Evolutionary conservation across 805 yeast species (phyloP).

Genomic region (Candida railenensis): DNA sequence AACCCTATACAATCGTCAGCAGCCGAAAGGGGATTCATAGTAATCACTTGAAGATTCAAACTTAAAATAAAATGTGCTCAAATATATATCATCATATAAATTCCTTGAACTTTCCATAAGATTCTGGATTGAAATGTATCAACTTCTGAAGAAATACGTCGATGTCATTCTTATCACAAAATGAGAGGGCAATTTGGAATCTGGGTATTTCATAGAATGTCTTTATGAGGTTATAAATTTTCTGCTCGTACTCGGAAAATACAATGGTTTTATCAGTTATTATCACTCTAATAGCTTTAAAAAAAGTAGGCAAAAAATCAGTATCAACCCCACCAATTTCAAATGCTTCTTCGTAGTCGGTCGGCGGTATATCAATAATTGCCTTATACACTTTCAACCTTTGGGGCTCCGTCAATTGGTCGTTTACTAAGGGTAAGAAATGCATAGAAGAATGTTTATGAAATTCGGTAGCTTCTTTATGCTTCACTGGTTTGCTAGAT

Average conservation of each 20-base stretch:
- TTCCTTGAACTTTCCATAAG: conserved; percentile 3
- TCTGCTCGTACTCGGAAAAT: conserved; percentile 6
- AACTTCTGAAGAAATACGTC: conserved; percentile 7
- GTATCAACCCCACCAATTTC: conserved; percentile 47
- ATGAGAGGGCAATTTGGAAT: conserved; percentile 32
- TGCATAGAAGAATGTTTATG: conserved; percentile 24
- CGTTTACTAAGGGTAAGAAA: conserved; percentile 21
- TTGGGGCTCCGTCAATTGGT: conserved; percentile 20
- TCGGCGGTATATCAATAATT: conserved; percentile 27
- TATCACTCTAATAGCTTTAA: conserved; percentile 39
- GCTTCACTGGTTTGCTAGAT: neutral
- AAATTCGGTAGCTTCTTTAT: conserved; percentile 8
- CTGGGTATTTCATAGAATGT: conserved; percentile 34
- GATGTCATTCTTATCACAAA: conserved; percentile 23
- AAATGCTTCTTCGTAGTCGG: conserved; percentile 30
- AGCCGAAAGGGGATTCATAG: conserved; percentile 36
- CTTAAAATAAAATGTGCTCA: conserved; percentile 6
- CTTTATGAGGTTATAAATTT: conserved; percentile 19
- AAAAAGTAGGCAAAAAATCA: conserved; percentile 44
- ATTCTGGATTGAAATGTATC: neutral
- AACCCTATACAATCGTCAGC: conserved; percentile 36
- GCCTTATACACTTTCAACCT: conserved; percentile 33
- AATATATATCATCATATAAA: neutral
- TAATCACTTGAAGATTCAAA: conserved; percentile 6
- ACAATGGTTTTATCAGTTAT: conserved; percentile 6